Percentiles rank a stretch among this genome's conserved stretches.
These are phyloP conservation scores for Yarrowia divulgata DNA, from an alignment of 805 yeast species.

Conservation along the genomic window DNA sequence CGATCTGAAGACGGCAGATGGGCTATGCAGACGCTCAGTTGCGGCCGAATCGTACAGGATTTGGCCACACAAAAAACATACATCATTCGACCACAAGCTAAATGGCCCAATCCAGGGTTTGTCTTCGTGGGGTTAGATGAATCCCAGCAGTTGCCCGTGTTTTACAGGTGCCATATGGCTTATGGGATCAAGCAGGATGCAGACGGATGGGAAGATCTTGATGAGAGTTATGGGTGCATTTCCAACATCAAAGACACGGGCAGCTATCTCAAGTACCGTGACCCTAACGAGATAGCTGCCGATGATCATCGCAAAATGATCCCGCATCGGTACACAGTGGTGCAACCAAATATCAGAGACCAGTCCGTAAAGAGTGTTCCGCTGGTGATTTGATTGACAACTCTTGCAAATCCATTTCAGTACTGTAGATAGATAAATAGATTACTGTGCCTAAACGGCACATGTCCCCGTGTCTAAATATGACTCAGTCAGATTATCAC, in stretches of 20 bases:
- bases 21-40: not conserved
- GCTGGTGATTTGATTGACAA: not conserved
- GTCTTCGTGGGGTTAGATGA: not conserved
- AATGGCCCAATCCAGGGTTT: slow-evolving; percentile 19
- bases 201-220: slow-evolving; percentile 2
- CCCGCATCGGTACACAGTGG: not conserved
- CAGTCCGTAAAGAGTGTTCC: not conserved
- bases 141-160: not conserved
- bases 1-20: not conserved
- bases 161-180: slow-evolving; percentile 8
- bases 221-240: not conserved
- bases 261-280: slow-evolving; percentile 7
- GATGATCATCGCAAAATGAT: not conserved
- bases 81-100: slow-evolving; percentile 2
- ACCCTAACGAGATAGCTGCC: not conserved
- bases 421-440: too few species aligned
- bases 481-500: too few species aligned
- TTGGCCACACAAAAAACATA: not conserved
- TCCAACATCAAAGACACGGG: slow-evolving; percentile 11
- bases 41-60: not conserved
- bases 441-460: too few species aligned
- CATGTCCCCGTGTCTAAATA: too few species aligned
- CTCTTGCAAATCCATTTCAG: too few species aligned
- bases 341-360: not conserved
- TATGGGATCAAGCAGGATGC: not conserved